These are phyloP conservation scores for Closterium sp. DNA, from an alignment of 139 green algal species.

Conservation along the genomic window DNA sequence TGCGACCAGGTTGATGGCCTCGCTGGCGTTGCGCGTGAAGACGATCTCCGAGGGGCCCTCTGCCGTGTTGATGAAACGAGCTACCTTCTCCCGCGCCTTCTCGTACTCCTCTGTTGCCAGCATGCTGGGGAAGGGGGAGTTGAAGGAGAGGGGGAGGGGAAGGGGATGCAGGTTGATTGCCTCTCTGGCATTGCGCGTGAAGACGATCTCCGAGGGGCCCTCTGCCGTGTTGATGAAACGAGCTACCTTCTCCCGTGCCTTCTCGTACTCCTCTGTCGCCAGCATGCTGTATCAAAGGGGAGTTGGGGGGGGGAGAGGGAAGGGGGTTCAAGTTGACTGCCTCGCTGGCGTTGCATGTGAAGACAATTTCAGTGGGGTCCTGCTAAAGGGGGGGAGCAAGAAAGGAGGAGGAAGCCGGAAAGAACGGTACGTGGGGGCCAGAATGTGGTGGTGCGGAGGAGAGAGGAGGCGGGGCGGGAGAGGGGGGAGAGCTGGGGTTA, in stretches of 20 bases:
- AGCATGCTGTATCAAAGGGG: neutral
- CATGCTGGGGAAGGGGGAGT: neutral
- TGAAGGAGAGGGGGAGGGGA: neutral
- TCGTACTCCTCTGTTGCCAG: constrained; percentile 91
- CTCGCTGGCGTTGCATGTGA: constrained; percentile 90
- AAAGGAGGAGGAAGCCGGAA: no score
- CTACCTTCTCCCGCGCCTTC: constrained; percentile 80
- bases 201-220: constrained; percentile 80
- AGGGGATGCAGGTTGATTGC: no score
- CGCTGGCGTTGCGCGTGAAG: constrained; percentile 90
- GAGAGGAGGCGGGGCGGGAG: no score
- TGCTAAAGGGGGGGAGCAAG: no score
- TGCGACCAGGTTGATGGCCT: constrained; percentile 97
- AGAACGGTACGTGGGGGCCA: no score
- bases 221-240: constrained; percentile 70
- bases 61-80: constrained; percentile 73
- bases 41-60: constrained; percentile 77
- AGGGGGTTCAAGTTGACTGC: constrained; percentile 75
- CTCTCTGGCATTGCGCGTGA: no score
- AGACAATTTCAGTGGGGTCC: constrained; percentile 81
- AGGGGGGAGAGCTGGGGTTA: no score
- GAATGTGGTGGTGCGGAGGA: no score
- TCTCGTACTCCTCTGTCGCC: constrained; percentile 90
- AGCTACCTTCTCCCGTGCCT: constrained; percentile 80
- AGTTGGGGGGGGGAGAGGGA: no score